Percentiles rank a stretch among this genome's conserved stretches.
Conservation (phyloP, 179 eudicot genomes). For the Silene noctiflora region DNA sequence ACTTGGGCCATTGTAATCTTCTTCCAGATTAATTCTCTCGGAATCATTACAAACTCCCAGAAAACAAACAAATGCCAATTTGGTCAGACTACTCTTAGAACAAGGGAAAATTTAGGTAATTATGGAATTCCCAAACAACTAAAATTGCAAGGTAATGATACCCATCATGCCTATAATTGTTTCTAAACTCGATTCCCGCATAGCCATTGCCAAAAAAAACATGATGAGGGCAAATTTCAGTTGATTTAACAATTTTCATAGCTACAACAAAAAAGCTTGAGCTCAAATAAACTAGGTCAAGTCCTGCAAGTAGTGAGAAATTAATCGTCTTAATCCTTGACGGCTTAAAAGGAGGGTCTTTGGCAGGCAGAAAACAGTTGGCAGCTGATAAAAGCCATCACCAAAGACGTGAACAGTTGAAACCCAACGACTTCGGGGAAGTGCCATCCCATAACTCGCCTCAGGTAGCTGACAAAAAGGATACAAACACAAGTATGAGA, state of each 20-base stretch:
- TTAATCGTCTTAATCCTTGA: not conserved
- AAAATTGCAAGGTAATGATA: too few relatives aligned
- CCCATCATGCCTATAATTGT: not conserved
- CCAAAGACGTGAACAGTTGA: constrained; percentile 67
- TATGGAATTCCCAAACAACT: too few relatives aligned
- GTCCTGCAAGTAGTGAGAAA: not conserved
- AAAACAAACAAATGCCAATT: too few relatives aligned
- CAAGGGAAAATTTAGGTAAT: too few relatives aligned
- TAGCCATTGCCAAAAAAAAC: not conserved
- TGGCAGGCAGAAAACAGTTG: constrained; percentile 91
- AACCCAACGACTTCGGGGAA: constrained; percentile 89
- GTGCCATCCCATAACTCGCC: constrained; percentile 87
- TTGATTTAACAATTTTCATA: not conserved
- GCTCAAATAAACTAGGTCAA: not conserved
- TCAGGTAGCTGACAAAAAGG: constrained; percentile 63
- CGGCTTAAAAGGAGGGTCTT: constrained; percentile 45
- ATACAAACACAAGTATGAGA: constrained; percentile 11
- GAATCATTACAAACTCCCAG: too few relatives aligned
- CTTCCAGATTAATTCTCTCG: too few relatives aligned
- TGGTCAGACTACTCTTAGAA: too few relatives aligned
- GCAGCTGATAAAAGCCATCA: constrained; percentile 93
- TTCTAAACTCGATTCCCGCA: not conserved
- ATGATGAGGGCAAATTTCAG: not conserved
- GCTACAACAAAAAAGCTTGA: not conserved
- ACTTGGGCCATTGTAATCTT: too few relatives aligned